A percentile compares a stretch with the other conserved stretches of the same genome.
Evolutionary conservation across 1,284 basidiomycete genomes (phyloP).

Genomic region (Cutaneotrichosporon dermatis): DNA sequence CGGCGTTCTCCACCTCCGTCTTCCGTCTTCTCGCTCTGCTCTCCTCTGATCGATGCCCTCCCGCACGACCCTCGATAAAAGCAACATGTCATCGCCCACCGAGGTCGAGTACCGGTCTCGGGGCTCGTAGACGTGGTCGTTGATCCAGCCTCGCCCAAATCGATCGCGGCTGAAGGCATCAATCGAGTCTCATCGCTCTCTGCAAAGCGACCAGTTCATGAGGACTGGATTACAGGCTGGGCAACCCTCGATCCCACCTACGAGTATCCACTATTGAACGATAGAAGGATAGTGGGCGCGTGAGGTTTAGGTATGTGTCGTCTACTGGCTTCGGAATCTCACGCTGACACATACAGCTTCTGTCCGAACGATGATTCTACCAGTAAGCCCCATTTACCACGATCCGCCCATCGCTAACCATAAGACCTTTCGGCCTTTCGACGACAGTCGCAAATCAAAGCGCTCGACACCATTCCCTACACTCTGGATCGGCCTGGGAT

Average conservation of each 20-base stretch:
- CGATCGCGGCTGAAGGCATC: not conserved
- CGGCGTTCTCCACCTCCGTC: too few relatives aligned
- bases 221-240: slow-evolving; percentile 13
- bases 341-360: slow-evolving; percentile 11
- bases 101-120: not conserved
- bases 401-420: too few relatives aligned
- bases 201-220: not conserved
- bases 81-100: not conserved
- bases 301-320: slow-evolving; percentile 14
- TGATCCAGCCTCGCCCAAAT: not conserved
- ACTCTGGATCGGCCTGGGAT: not conserved
- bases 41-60: too few relatives aligned
- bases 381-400: slow-evolving; percentile 2
- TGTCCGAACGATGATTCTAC: slow-evolving; percentile 11
- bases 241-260: slow-evolving; percentile 11
- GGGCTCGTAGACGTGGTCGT: not conserved
- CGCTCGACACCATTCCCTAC: slow-evolving; percentile 21
- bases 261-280: slow-evolving; percentile 17
- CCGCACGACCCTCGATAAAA: too few relatives aligned
- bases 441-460: slow-evolving; percentile 25
- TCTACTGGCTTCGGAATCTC: too few relatives aligned
- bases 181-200: not conserved
- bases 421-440: slow-evolving; percentile 19
- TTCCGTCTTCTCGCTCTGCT: too few relatives aligned
- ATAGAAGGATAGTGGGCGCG: not conserved